These are phyloP conservation scores for Gloeostereum incarnatum DNA, from an alignment of 768 basidiomycete genomes.

Conservation along the genomic window DNA sequence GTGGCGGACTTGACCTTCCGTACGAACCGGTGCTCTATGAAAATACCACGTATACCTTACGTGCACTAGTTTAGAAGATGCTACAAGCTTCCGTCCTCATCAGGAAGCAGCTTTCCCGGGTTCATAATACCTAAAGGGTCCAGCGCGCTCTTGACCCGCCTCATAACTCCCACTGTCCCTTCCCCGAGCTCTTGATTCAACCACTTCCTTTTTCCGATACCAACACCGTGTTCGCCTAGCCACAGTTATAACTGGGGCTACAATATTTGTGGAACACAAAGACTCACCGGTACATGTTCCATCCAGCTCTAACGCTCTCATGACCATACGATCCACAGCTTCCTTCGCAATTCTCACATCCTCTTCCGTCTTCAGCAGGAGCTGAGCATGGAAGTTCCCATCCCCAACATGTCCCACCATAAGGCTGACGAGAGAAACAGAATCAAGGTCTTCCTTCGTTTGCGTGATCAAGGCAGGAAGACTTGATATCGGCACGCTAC, in stretches of 20 bases:
- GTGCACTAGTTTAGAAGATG: too few relatives aligned
- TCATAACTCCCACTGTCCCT: constrained; percentile 81
- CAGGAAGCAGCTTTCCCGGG: constrained; percentile 59
- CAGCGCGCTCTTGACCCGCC: constrained; percentile 62
- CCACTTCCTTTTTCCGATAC: constrained; percentile 75
- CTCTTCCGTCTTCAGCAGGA: constrained; percentile 51
- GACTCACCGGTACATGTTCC: constrained; percentile 74
- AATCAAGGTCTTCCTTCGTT: constrained; percentile 61
- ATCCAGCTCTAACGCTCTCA: constrained; percentile 58
- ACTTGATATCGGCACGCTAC: constrained; percentile 48
- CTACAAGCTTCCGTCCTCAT: too few relatives aligned
- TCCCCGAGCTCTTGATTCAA: constrained; percentile 72
- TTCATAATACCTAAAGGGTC: constrained; percentile 77
- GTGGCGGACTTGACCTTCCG: too few relatives aligned
- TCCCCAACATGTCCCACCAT: constrained; percentile 75
- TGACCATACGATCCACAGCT: constrained; percentile 52
- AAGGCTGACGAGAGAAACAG: constrained; percentile 44
- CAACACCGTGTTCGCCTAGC: constrained; percentile 89
- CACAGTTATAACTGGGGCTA: too few relatives aligned
- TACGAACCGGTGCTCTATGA: too few relatives aligned
- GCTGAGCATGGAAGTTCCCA: constrained; percentile 42
- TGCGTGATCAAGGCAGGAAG: constrained; percentile 57
- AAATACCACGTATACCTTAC: too few relatives aligned
- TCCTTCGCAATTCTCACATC: constrained; percentile 32
- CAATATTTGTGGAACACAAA: too few relatives aligned